Evolutionary conservation across 2,329 filamentous ascomycete species (phyloP).

Genomic region (Aspergillus jensenii): DNA sequence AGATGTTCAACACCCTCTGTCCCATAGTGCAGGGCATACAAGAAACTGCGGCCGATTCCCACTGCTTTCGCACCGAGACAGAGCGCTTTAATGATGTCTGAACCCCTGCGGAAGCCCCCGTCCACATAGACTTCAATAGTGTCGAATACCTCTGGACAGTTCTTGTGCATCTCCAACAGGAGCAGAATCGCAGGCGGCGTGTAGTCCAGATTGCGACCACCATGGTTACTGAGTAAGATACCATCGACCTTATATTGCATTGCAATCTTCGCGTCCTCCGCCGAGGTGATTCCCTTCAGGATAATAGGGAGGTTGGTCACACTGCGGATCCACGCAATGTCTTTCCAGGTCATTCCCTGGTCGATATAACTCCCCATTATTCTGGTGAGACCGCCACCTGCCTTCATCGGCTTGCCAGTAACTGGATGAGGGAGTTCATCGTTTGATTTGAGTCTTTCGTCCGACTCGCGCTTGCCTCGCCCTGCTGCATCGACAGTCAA

Average conservation of each 20-base stretch:
- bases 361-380: constrained; percentile 56
- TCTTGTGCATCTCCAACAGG: constrained; percentile 52
- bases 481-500: constrained; percentile 59
- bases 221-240: constrained; percentile 59
- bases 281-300: constrained; percentile 58
- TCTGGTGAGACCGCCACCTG: constrained; percentile 54
- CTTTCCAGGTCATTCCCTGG: constrained; percentile 52
- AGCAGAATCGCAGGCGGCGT: constrained; percentile 51
- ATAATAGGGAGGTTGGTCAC: constrained; percentile 53
- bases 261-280: constrained; percentile 55
- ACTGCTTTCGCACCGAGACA: constrained; percentile 4
- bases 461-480: constrained; percentile 56
- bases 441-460: constrained; percentile 54
- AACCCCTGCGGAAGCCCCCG: constrained; percentile 54
- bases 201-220: constrained; percentile 57
- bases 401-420: constrained; percentile 50
- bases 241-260: constrained; percentile 53
- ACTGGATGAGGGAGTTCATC: constrained; percentile 37
- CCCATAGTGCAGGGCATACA: constrained; percentile 8
- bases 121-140: constrained; percentile 55
- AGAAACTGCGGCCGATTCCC: constrained; percentile 2
- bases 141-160: constrained; percentile 51
- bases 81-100: constrained; percentile 18
- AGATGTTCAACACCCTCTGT: constrained; percentile 5
- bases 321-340: constrained; percentile 53